Base-by-base conservation (phyloP, 805 yeast species). In the Nakazawaea wyomingensis region DNA sequence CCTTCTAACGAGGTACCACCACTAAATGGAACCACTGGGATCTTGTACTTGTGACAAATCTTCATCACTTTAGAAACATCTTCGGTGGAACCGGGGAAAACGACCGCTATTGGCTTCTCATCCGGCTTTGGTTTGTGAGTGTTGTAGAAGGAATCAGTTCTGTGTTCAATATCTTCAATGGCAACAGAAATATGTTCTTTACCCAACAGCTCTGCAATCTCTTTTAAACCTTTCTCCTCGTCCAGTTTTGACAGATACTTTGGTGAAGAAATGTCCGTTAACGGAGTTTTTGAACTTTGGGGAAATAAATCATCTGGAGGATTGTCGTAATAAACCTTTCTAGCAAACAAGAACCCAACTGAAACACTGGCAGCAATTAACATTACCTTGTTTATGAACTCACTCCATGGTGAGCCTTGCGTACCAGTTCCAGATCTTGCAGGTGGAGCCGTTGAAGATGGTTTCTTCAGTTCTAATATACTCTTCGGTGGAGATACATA, bases 1-100 rank as follows among this genome's bases (percentile, higher is more conserved):
- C 87, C 87, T 56, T 81, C 87, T 29, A 81, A 57, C 0, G 85
- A 77, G 1, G 85, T 74, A 14, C 82, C 82, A 10, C 87, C 87
- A 3, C 81, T 70, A 46, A 61, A 78, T 3, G 85, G 84, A 8
- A 81, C 76, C 19, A 80, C 74, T 5, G 88, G 86, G 5, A 81
- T 69, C 29, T 55, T 61, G 53, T 73, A 72, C 48, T 69, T 66
- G 51, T 80, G 76, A 40, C 81, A 74, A 14, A 80, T 62, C 48
- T 73, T 74, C 65, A 80, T 56, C 10, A 81, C 66, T 20, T 65
- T 59, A 0, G 85, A 76, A 0, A 81, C 82, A 43, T 80, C 77
- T 47, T 77, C 73, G 1, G 87, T 81, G 48, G 68, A 61, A 16
- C 66, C 65, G 3, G 85, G 85, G 52, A 70, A 80, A 5, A 76